Evolutionary conservation across 2,329 filamentous ascomycete species (phyloP).

Genomic region (Zasmidium cellare): DNA sequence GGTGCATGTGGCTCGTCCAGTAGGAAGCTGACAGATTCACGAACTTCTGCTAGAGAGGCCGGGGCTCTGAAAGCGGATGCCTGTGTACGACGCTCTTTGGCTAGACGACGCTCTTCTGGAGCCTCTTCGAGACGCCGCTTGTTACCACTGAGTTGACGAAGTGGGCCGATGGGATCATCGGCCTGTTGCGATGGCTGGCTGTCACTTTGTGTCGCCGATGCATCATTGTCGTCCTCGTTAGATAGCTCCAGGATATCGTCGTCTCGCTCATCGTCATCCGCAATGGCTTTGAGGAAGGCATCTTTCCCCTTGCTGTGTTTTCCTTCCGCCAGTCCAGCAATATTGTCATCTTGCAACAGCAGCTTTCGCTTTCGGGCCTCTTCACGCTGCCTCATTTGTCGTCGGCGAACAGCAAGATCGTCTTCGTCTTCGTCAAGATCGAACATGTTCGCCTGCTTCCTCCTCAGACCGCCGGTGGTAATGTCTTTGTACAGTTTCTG

Average conservation of each 20-base stretch:
- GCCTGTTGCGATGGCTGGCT: slow-evolving; percentile 27
- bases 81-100: slow-evolving; percentile 32
- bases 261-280: slow-evolving; percentile 62
- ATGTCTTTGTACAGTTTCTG: slow-evolving; percentile 92
- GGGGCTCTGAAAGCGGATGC: slow-evolving; percentile 59
- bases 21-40: slow-evolving; percentile 78
- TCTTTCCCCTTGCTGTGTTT: slow-evolving; percentile 65
- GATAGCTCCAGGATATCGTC: slow-evolving; percentile 72
- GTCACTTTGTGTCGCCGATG: slow-evolving; percentile 32
- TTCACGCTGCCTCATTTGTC: slow-evolving; percentile 79
- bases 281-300: slow-evolving; percentile 87
- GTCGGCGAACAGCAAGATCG: slow-evolving; percentile 70
- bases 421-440: slow-evolving; percentile 83
- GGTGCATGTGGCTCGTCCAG: slow-evolving; percentile 62
- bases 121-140: slow-evolving; percentile 26
- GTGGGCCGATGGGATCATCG: slow-evolving; percentile 10
- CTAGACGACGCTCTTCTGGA: slow-evolving; percentile 42
- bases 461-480: slow-evolving; percentile 81
- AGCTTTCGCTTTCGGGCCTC: slow-evolving; percentile 91
- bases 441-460: slow-evolving; percentile 69
- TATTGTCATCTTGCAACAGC: slow-evolving; percentile 81
- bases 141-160: slow-evolving; percentile 33
- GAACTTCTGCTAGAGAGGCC: slow-evolving; percentile 74
- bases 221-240: slow-evolving; percentile 53
- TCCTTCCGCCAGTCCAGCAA: slow-evolving; percentile 69